Evolutionary conservation across 2,329 filamentous ascomycete genomes (phyloP).

Genomic region (Microsporum audouinii): DNA sequence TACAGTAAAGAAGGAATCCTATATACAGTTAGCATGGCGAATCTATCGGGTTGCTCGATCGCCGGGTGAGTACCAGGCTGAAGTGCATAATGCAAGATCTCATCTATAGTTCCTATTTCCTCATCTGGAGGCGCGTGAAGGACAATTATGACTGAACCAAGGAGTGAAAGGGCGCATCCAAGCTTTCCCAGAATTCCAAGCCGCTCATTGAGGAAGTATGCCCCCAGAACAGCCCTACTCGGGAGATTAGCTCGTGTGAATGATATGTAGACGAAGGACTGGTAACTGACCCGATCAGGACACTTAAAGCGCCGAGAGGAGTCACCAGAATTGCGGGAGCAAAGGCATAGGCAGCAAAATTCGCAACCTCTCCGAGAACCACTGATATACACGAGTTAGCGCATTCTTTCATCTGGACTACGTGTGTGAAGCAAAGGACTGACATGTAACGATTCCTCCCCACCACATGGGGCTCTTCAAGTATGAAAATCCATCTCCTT

Average conservation of each 20-base stretch:
- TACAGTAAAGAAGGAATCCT: constrained; percentile 86
- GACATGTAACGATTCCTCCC: constrained; percentile 83
- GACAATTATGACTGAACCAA: constrained; percentile 94
- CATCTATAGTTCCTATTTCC: constrained; percentile 79
- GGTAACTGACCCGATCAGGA: constrained; percentile 61
- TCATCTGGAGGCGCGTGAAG: constrained; percentile 91
- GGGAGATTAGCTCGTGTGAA: neutral
- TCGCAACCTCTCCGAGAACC: constrained; percentile 85
- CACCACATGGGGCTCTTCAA: constrained; percentile 94
- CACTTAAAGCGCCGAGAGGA: constrained; percentile 82
- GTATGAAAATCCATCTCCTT: constrained; percentile 92
- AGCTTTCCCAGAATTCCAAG: constrained; percentile 85
- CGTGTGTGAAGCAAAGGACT: constrained; percentile 22
- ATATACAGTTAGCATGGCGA: constrained; percentile 3
- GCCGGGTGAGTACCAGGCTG: constrained; percentile 59
- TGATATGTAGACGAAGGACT: constrained; percentile 11
- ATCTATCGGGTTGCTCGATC: neutral
- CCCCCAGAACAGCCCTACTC: constrained; percentile 69
- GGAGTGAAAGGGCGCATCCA: constrained; percentile 89
- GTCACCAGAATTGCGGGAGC: constrained; percentile 98
- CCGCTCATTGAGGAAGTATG: constrained; percentile 85
- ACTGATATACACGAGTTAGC: constrained; percentile 43
- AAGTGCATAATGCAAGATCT: constrained; percentile 82
- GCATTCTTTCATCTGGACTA: neutral
- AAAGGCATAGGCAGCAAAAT: constrained; percentile 97